Percentiles rank a stretch among this genome's conserved stretches.
Conservation (phyloP, 2,329 filamentous ascomycete genomes). For the Colletotrichum gigasporum region DNA sequence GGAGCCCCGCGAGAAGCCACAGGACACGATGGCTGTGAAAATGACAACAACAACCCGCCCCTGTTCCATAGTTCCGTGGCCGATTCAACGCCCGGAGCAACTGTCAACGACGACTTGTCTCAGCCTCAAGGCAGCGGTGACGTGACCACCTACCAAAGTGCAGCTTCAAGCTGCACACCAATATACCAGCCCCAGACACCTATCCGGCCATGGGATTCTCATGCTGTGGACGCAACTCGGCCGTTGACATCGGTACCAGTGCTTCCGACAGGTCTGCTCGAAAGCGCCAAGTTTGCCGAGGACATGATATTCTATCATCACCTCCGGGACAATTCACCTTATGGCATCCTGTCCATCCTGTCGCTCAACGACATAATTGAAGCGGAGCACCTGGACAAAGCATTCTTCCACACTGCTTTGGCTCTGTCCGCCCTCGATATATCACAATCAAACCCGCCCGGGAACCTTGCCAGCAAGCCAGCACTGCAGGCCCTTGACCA, state of each 20-base stretch:
- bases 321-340: neutral
- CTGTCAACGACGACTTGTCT: neutral
- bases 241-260: neutral
- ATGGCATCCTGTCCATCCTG: slow-evolving; percentile 10
- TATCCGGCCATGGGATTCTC: neutral
- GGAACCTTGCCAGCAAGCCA: neutral
- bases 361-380: neutral
- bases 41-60: neutral
- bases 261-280: neutral
- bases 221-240: neutral
- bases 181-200: neutral
- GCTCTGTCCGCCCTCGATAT: slow-evolving; percentile 8
- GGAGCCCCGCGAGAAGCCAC: neutral
- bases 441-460: neutral
- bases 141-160: no score
- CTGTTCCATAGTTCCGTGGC: neutral
- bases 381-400: slow-evolving; percentile 4
- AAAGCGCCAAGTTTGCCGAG: slow-evolving; percentile 16
- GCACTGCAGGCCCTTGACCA: slow-evolving; percentile 16
- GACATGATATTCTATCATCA: slow-evolving; percentile 17
- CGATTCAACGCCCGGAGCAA: neutral
- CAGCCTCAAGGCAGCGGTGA: no score
- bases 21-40: neutral
- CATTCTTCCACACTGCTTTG: slow-evolving; percentile 10
- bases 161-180: neutral